phyloP scores from a whole-genome alignment of 78 protist genomes.

The Dictyostelium citrinum region DNA sequence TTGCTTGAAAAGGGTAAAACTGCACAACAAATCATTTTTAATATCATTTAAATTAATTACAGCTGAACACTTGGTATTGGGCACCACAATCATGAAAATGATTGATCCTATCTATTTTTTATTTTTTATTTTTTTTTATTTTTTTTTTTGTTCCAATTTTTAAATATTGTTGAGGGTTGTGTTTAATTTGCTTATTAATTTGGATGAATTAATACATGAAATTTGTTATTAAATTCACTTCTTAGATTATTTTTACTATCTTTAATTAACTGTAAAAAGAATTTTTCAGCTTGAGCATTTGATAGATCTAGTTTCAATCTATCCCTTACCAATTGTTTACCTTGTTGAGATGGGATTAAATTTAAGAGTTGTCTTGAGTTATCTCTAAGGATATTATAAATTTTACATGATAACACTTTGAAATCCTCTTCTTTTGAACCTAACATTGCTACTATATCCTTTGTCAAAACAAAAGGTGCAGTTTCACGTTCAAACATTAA shows the following conservation, averaged over 20 bases:
- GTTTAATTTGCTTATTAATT: neutral
- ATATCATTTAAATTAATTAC: too few species aligned
- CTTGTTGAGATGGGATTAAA: neutral
- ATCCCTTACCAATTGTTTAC: constrained; percentile 22
- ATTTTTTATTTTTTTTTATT: too few species aligned
- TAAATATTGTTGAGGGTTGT: too few species aligned
- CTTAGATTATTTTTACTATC: constrained; percentile 29
- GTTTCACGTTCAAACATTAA: constrained; percentile 67
- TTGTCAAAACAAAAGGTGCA: constrained; percentile 55
- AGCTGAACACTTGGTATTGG: too few species aligned
- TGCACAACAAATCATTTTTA: too few species aligned
- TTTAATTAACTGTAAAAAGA: constrained; percentile 13
- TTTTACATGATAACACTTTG: constrained; percentile 28
- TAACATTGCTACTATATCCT: constrained; percentile 45
- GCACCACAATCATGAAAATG: too few species aligned
- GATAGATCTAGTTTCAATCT: constrained; percentile 40
- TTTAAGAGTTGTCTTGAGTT: constrained; percentile 36
- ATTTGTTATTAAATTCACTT: constrained; percentile 43
- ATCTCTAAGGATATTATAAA: constrained; percentile 37
- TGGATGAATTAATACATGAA: constrained; percentile 59
- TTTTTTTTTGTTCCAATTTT: too few species aligned
- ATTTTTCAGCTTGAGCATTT: constrained; percentile 9
- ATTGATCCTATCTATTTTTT: too few species aligned
- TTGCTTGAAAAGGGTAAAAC: too few species aligned
- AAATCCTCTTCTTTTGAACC: constrained; percentile 42